Conservation (phyloP, 331 rosid species). For the Malus hybrid region DNA sequence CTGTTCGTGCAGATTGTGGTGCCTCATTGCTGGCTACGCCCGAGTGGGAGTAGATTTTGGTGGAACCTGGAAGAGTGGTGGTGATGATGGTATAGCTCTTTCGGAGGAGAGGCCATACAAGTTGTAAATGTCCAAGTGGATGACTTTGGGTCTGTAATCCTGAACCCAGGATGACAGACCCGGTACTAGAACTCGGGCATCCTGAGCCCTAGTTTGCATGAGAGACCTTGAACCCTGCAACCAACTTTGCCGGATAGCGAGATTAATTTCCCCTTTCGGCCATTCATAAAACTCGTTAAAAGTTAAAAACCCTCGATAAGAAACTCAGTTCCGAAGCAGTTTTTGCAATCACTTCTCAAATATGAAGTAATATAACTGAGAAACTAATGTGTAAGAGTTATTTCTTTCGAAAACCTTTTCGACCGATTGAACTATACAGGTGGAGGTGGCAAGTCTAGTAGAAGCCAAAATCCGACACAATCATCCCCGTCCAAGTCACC, state of each 20-base stretch:
- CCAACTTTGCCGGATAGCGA: background rate
- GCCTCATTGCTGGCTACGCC: no score
- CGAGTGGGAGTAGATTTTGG: no score
- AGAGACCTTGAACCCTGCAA: background rate
- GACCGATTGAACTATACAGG: slow-evolving; percentile 40
- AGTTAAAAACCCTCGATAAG: background rate
- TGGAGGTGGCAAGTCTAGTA: slow-evolving; percentile 82
- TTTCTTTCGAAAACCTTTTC: background rate
- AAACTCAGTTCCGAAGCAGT: background rate
- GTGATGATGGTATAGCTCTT: no score
- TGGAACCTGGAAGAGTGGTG: no score
- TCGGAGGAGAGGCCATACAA: no score
- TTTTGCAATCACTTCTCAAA: background rate
- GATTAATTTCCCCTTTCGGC: background rate
- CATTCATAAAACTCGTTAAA: background rate
- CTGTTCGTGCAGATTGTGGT: no score
- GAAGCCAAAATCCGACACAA: slow-evolving; percentile 81
- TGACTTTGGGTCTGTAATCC: no score
- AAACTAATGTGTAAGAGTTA: background rate
- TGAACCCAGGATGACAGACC: no score
- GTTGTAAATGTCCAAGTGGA: no score
- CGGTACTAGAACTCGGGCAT: no score
- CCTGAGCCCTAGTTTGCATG: background rate
- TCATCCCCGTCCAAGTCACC: slow-evolving; percentile 73
- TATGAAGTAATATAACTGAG: background rate